Conservation (phyloP, 768 basidiomycete genomes). For the Piloderma croceum region DNA sequence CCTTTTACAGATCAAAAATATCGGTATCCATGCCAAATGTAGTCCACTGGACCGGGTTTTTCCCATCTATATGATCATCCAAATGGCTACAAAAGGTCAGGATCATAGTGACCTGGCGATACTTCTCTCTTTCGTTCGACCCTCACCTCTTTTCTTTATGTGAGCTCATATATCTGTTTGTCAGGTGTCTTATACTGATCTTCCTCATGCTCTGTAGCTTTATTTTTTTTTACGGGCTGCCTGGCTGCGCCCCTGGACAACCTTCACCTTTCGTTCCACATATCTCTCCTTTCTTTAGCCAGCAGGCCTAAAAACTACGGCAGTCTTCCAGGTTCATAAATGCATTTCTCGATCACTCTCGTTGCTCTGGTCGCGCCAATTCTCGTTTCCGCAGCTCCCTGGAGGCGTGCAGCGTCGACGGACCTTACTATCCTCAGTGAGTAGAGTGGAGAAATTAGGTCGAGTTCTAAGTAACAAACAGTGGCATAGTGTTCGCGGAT, state of each 20-base stretch:
- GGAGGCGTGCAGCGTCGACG: conserved; percentile 34
- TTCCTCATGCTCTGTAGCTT: background rate
- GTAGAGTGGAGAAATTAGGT: no score
- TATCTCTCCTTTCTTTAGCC: conserved; percentile 33
- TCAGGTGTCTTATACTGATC: no score
- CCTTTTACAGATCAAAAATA: no score
- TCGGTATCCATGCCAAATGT: no score
- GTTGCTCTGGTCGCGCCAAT: conserved; percentile 38
- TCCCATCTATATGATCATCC: no score
- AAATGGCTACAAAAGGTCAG: no score
- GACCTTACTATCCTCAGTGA: conserved; percentile 58
- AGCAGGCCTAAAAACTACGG: conserved; percentile 37
- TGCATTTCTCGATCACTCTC: conserved; percentile 44
- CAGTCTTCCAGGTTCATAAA: conserved; percentile 30
- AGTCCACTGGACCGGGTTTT: no score
- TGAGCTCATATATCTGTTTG: no score
- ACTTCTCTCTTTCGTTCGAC: no score
- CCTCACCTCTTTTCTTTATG: no score
- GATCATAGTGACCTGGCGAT: no score
- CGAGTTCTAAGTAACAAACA: background rate
- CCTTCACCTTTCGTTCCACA: conserved; percentile 27
- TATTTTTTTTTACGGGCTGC: conserved; percentile 41
- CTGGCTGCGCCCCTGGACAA: conserved; percentile 61
- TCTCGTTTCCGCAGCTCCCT: conserved; percentile 48
- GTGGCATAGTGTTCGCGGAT: conserved; percentile 58